phyloP scores from a whole-genome alignment of 129 eudicot genomes.

The Saussurea involucrata region DNA sequence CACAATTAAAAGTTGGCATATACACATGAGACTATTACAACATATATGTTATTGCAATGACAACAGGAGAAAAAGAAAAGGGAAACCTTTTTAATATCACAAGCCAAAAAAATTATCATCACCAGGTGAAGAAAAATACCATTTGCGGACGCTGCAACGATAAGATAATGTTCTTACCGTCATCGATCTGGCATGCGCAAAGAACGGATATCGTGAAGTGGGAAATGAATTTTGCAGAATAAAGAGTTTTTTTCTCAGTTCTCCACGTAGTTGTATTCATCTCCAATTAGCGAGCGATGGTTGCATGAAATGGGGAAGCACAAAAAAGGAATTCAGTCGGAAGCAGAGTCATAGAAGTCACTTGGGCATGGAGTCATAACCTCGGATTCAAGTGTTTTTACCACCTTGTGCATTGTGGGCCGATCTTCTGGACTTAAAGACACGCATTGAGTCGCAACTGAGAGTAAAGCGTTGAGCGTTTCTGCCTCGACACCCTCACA shows the following conservation, averaged over 20 bases:
- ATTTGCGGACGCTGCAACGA: background rate
- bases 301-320: conserved; percentile 25
- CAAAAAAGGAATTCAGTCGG: conserved; percentile 45
- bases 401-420: conserved; percentile 93
- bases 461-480: conserved; percentile 70
- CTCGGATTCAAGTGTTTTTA: conserved; percentile 88
- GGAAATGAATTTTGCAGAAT: conserved; percentile 28
- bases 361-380: conserved; percentile 98
- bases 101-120: conserved; percentile 20
- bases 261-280: conserved; percentile 15
- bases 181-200: conserved; percentile 22
- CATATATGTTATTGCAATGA: conserved; percentile 3
- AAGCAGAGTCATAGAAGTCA: conserved; percentile 87
- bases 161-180: conserved; percentile 4
- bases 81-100: conserved; percentile 10
- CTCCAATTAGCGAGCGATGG: conserved; percentile 18
- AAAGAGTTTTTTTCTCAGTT: conserved; percentile 1
- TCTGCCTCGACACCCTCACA: conserved; percentile 84
- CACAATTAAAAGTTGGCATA: conserved; percentile 24
- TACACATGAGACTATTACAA: conserved; percentile 28
- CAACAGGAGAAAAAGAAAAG: conserved; percentile 3
- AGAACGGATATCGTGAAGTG: conserved; percentile 28
- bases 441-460: conserved; percentile 84
- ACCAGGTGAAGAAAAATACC: conserved; percentile 14
- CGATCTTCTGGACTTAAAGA: conserved; percentile 89